phyloP scores from a whole-genome alignment of 2,329 filamentous ascomycete species.

The Cytospora piceae region DNA sequence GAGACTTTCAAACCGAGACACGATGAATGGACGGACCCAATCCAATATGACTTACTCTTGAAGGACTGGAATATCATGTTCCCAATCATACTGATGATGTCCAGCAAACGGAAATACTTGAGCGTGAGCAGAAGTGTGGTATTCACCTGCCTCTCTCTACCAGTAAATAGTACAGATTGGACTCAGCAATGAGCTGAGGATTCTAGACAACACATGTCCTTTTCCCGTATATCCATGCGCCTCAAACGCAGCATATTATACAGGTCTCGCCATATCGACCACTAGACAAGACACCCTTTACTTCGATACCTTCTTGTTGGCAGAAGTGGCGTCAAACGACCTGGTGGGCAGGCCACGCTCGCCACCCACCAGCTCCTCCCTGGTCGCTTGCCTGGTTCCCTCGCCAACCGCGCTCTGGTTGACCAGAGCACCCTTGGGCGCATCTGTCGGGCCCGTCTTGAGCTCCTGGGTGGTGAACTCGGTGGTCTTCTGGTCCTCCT shows the following conservation, averaged over 20 bases:
- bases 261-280: constrained; percentile 25
- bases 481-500: constrained; percentile 6
- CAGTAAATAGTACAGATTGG: background rate
- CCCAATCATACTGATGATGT: background rate
- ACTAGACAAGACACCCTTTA: background rate
- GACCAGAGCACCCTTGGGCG: constrained; percentile 5
- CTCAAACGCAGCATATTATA: constrained; percentile 34
- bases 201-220: background rate
- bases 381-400: background rate
- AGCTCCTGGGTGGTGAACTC: background rate
- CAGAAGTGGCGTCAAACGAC: constrained; percentile 40
- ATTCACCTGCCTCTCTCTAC: background rate
- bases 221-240: constrained; percentile 18
- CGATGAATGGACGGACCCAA: background rate
- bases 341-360: constrained; percentile 33
- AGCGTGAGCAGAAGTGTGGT: background rate
- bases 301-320: constrained; percentile 35
- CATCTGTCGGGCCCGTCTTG: constrained; percentile 5
- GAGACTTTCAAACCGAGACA: no score
- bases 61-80: background rate
- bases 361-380: constrained; percentile 21
- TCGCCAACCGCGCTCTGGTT: background rate
- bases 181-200: background rate
- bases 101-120: background rate
- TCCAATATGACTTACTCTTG: background rate